Base-by-base conservation (phyloP, 805 yeast genomes). In the Hanseniaspora occidentalis region DNA sequence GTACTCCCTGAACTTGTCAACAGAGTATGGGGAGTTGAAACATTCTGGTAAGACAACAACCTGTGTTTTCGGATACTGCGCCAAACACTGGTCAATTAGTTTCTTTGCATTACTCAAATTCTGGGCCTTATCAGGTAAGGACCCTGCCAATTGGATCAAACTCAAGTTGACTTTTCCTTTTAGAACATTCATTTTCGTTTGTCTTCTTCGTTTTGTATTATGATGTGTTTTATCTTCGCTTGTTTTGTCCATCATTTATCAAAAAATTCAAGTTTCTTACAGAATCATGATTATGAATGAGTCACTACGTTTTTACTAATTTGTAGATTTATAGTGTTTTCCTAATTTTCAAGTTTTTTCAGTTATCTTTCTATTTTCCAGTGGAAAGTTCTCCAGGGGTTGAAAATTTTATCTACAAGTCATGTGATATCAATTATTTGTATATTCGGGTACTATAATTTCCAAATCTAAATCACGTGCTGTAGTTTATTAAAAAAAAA, bases 11-110 rank as follows among this genome's bases (percentile, higher is more conserved):
- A 92, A 92, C 46, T 88, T 80, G 43, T 74, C 73, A 22, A 85
- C 95, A 0, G 94, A 75, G 56, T 92, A 92, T 2, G 97, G 97
- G 1, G 96, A 84, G 58, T 89, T 92, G 73, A 88, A 89, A 64
- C 96, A 86, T 63, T 92, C 97, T 7, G 98, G 98, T 24, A 92
- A 65, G 47, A 92, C 84, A 9, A 92, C 73, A 33, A 89, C 65
- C 51, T 88, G 82, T 6, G 79, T 72, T 6, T 77, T 73, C 14
- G 75, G 68, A 19, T 79, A 76, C 41, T 66, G 56, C 10, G 42
- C 36, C 33, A 79, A 45, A 1, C 97, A 96, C 42, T 71, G 73
- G 18, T 67, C 66, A 36, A 85, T 74, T 49, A 71, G 76, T 9
- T 66, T 67, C 37, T 72, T 68, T 4, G 84, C 95, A 49, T 80